Base-by-base conservation (phyloP, 2,329 filamentous ascomycete species). In the Beauveria brongniartii region DNA sequence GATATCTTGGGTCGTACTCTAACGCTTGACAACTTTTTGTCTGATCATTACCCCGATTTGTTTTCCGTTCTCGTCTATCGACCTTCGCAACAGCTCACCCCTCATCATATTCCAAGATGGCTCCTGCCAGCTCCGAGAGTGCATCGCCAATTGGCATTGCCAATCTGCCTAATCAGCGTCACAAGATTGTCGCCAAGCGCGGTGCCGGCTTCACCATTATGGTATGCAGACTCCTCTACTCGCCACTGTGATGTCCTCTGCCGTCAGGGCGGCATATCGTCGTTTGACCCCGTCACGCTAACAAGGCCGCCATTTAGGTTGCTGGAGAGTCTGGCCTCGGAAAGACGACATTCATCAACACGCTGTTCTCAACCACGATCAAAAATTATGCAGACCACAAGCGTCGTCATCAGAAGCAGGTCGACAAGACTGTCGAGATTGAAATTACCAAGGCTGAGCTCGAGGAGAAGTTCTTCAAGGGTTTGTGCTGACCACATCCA, bases 311-410 rank as follows among this genome's bases (percentile, higher is more conserved):
- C 51, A 51, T 63, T 37, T 53, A 96, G 92, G 92, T 97, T 79
- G 94, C 94, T 80, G 93, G 93, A 81, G 93, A 99, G 82, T 97
- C 94, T 68, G 93, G 93, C 73, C 81, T 97, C 69, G 94, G 94
- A 82, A 99, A 99, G 86, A 99, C 95, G 28, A 99, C 94, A 71
- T 99, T 99, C 80, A 97, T 99, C 87, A 99, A 99, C 87, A 99
- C 94, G 63, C 88, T 99, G 64, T 99, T 99, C 85, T 99, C 94
- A 65, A 99, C 95, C 68, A 99, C 94, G 71, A 99, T 99, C 86
- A 99, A 99, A 85, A 99, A 97, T 85, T 99, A 99, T 78, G 94
- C 94, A 84, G 94, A 99, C 79, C 93, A 99, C 86, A 96, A 96
- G 85, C 90, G 92, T 78, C 91, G 94, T 74, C 94, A 99, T 79